Base-by-base conservation (phyloP, 83 land plant genomes). In the Picea mariana region DNA sequence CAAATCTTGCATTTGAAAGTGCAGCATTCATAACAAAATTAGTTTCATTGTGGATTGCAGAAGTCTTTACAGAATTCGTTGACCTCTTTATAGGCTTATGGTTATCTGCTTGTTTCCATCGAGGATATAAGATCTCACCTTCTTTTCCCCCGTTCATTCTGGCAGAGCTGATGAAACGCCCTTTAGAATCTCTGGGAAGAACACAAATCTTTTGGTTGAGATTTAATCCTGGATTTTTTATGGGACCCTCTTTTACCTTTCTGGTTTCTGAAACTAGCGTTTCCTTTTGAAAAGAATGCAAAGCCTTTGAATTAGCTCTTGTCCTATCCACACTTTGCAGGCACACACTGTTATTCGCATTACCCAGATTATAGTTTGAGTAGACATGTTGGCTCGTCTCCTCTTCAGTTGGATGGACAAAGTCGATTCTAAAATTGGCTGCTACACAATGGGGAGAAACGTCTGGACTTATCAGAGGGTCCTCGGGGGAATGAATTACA, bases 181-280 rank as follows among this genome's bases (percentile, higher is more conserved):
- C 78, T 49, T 13, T 75, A 11, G 59, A 75, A 52, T 75, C 60
- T 75, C 60, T 75, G 5, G 59, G 78, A 75, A 75, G 31, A 75
- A 11, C 26, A 23, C 18, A 8, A 6, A 75, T 8, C 31, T 75
- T 75, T 58, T 58, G 60, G 16, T 58, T 58, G 60, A 58, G 3
- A 58, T 58, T 58, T 58, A 58, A 15, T 58, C 16, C 3, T 3
- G 60, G 13, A 58, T 58, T 15, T 58, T 58, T 13, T 15, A 58
- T 58, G 17, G 17, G 16, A 58, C 60, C 60, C 0, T 58, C 16
- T 58, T 0, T 58, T 3, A 18, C 5, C n/a, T 40, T 72, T 72
- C 9, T 40, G 1, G 52, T 72, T 20, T 20, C 24, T 11, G 23
- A 72, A n/a, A 40, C 42, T 40, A 20, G 24, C 20, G 1, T 42